Evolutionary conservation across 2,329 filamentous ascomycete species (phyloP).

Genomic region (Penicillium brasilianum): DNA sequence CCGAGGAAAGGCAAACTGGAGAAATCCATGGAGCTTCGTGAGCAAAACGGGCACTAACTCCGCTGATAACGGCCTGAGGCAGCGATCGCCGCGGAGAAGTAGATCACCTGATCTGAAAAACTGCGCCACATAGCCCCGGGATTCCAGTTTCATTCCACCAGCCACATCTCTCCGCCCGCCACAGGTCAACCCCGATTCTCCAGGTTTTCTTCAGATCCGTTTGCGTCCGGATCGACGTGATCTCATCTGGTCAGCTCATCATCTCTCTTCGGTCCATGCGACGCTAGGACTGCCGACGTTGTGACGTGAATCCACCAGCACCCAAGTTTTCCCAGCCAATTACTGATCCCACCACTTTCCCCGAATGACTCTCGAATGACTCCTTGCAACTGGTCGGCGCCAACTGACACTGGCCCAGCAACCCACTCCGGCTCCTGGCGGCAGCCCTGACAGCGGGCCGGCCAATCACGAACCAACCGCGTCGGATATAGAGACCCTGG

Average conservation of each 20-base stretch:
- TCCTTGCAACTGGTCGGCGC: conserved; percentile 17
- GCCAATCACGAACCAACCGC: conserved; percentile 21
- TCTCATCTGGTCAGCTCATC: conserved; percentile 13
- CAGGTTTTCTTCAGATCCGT: conserved; percentile 13
- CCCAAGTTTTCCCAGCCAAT: neutral
- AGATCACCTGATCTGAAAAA: neutral
- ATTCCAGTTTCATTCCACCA: neutral
- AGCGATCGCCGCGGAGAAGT: conserved; percentile 17
- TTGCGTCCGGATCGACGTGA: conserved; percentile 25
- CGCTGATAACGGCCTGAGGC: conserved; percentile 26
- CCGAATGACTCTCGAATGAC: conserved; percentile 1
- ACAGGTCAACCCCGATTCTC: neutral
- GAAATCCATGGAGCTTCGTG: conserved; percentile 6
- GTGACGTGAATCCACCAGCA: conserved; percentile 6
- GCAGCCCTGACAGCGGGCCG: conserved; percentile 22
- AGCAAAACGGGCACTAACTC: conserved; percentile 6
- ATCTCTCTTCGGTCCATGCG: conserved; percentile 23
- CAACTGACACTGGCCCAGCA: conserved; percentile 14
- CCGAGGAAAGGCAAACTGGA: conserved; percentile 4
- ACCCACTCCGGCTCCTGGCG: conserved; percentile 25
- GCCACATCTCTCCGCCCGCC: neutral
- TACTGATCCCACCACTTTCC: neutral
- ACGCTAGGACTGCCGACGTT: conserved; percentile 19
- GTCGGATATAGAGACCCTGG: conserved; percentile 7
- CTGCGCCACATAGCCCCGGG: neutral